These are phyloP conservation scores for Boechera stricta DNA, from an alignment of 345 rosid species.

Conservation along the genomic window DNA sequence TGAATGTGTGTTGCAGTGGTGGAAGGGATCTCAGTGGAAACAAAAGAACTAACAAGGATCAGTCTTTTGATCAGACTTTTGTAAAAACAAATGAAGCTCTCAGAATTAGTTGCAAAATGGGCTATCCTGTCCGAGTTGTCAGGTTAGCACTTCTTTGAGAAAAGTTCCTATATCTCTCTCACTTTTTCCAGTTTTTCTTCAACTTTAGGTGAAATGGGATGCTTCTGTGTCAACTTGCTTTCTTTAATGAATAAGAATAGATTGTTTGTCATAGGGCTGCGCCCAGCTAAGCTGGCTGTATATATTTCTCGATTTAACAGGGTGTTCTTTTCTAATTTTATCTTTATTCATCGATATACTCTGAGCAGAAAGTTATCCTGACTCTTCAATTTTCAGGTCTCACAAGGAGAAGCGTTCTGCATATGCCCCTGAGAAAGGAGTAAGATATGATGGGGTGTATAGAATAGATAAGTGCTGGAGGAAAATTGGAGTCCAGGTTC, in stretches of 20 bases:
- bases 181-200: neutral
- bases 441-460: slow-evolving; percentile 86
- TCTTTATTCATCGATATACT: neutral
- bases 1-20: slow-evolving; percentile 56
- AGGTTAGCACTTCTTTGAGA: slow-evolving; percentile 52
- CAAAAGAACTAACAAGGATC: slow-evolving; percentile 68
- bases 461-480: slow-evolving; percentile 84
- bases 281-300: neutral
- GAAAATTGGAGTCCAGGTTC: slow-evolving; percentile 64
- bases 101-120: slow-evolving; percentile 70
- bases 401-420: slow-evolving; percentile 76
- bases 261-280: neutral
- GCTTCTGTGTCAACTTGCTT: neutral
- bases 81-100: slow-evolving; percentile 64
- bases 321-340: neutral
- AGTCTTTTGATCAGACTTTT: slow-evolving; percentile 77
- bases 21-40: slow-evolving; percentile 86
- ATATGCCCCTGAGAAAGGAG: slow-evolving; percentile 73
- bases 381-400: slow-evolving; percentile 50
- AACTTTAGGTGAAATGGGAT: neutral
- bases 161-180: neutral
- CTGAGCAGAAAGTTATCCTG: neutral
- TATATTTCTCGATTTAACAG: neutral
- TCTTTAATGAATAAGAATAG: neutral
- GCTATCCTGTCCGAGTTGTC: slow-evolving; percentile 90